phyloP scores from a whole-genome alignment of 306 rosid species.

The Quercus alba region DNA sequence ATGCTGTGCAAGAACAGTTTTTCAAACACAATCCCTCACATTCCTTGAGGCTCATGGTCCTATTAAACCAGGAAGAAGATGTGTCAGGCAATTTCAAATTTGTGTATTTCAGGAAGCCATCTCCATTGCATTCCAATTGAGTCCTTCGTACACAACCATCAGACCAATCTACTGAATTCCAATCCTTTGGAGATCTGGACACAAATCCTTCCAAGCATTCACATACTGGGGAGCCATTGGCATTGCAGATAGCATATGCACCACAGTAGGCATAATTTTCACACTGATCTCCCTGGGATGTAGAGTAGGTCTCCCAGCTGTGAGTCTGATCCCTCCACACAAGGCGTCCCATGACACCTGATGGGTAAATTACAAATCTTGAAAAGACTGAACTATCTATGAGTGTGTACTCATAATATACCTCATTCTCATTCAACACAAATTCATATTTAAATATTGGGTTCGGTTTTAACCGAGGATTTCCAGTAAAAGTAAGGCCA shows the following conservation, averaged over 20 bases:
- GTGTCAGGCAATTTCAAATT: constrained; percentile 30
- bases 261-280: constrained; percentile 25
- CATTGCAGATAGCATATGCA: constrained; percentile 15
- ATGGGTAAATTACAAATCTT: background rate
- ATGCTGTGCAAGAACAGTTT: constrained; percentile 36
- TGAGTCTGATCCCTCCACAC: constrained; percentile 9
- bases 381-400: constrained; percentile 5
- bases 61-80: constrained; percentile 28
- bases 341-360: constrained; percentile 13
- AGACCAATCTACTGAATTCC: constrained; percentile 7
- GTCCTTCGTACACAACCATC: constrained; percentile 26
- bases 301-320: constrained; percentile 1
- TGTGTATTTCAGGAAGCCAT: constrained; percentile 3
- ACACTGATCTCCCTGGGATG: constrained; percentile 16
- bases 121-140: constrained; percentile 9
- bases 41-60: constrained; percentile 14
- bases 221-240: constrained; percentile 6
- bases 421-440: constrained; percentile 16
- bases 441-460: constrained; percentile 8
- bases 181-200: background rate
- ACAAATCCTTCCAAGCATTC: constrained; percentile 19
- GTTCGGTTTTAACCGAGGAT: background rate
- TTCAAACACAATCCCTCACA: constrained; percentile 27
- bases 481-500: constrained; percentile 8
- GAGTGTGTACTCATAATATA: background rate